Conservation (phyloP, 331 rosid species). For the Quercus phellos region DNA sequence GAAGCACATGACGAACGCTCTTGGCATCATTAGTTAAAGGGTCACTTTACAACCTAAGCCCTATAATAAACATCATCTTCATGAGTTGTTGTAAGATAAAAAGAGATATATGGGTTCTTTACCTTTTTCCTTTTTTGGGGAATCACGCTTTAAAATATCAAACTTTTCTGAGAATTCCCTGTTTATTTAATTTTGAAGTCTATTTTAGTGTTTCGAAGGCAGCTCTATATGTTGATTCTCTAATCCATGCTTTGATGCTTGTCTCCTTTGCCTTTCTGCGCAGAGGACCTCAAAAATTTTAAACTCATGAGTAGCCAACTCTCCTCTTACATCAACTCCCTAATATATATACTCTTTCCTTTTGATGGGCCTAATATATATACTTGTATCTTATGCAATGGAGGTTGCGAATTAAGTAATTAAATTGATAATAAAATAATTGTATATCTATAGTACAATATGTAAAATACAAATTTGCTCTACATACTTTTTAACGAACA, state of each 20-base stretch:
- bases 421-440: neutral
- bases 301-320: neutral
- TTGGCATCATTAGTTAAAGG: conserved; percentile 21
- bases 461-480: too few relatives aligned
- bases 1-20: conserved; percentile 38
- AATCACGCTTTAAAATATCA: conserved; percentile 1
- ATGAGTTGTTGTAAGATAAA: conserved; percentile 27
- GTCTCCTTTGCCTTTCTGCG: neutral
- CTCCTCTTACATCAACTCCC: neutral
- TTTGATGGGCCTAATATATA: neutral
- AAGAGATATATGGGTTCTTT: neutral
- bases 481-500: too few relatives aligned
- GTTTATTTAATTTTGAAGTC: neutral
- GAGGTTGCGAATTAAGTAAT: neutral
- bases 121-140: conserved; percentile 23
- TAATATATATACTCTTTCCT: neutral
- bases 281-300: neutral
- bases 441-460: neutral
- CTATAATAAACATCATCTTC: conserved; percentile 30
- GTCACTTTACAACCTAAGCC: conserved; percentile 47
- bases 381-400: neutral
- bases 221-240: neutral
- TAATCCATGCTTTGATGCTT: neutral
- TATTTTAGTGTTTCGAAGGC: neutral
- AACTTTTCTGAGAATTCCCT: neutral